phyloP scores from a whole-genome alignment of 2,329 filamentous ascomycete genomes.

The Exophiala phaeomuriformis region DNA sequence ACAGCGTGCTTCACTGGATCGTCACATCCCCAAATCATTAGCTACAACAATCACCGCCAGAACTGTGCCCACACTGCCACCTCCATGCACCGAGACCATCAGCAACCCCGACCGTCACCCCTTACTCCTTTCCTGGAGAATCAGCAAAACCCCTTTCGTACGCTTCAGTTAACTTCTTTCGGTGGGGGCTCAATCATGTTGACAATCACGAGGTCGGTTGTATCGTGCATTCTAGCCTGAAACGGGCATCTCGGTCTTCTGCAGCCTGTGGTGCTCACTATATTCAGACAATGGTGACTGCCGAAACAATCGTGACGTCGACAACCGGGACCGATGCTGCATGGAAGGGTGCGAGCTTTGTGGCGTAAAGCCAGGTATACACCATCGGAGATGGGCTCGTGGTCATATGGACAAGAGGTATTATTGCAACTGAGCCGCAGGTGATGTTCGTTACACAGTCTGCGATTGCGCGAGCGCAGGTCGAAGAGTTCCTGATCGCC shows the following conservation, averaged over 20 bases:
- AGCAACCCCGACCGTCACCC: neutral
- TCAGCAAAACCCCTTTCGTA: neutral
- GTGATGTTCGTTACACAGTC: constrained; percentile 23
- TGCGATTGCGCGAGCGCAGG: constrained; percentile 8
- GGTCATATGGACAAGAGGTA: constrained; percentile 39
- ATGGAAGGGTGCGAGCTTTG: constrained; percentile 40
- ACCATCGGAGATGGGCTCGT: constrained; percentile 37
- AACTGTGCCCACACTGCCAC: neutral
- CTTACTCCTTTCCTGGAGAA: neutral
- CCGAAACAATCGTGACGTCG: constrained; percentile 39
- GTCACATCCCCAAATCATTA: neutral
- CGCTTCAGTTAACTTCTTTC: neutral
- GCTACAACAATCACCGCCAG: too few relatives aligned
- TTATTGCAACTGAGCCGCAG: constrained; percentile 22
- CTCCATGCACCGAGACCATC: neutral
- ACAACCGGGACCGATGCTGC: constrained; percentile 37
- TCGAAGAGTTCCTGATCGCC: constrained; percentile 14
- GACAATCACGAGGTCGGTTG: constrained; percentile 11
- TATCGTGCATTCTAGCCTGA: constrained; percentile 10
- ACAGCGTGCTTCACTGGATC: neutral
- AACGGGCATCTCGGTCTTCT: constrained; percentile 13
- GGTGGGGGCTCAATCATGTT: constrained; percentile 8
- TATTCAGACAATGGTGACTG: constrained; percentile 36
- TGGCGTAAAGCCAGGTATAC: constrained; percentile 39
- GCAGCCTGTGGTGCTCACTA: constrained; percentile 10